Percentiles rank a stretch among this genome's conserved stretches.
phyloP scores from a whole-genome alignment of 2,329 filamentous ascomycete genomes.

The Teratosphaeriaceae sp. region DNA sequence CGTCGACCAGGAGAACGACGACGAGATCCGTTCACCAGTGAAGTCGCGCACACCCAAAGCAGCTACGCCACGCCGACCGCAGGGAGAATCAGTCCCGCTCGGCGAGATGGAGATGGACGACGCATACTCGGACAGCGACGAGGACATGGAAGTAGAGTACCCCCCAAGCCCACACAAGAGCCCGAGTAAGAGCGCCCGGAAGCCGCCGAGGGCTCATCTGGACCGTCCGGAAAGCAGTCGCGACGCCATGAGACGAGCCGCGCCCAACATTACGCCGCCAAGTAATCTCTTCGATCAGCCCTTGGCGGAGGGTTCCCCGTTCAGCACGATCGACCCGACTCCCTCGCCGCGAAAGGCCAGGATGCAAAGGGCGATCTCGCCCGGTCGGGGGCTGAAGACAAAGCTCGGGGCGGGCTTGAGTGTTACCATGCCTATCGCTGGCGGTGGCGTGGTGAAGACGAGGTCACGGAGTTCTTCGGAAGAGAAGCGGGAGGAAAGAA shows the following conservation, averaged over 20 bases:
- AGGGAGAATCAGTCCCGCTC: constrained; percentile 23
- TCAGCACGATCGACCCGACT: constrained; percentile 10
- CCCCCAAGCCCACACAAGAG: constrained; percentile 31
- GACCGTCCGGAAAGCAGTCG: constrained; percentile 21
- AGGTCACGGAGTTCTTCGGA: constrained; percentile 13
- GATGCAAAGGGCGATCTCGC: constrained; percentile 1
- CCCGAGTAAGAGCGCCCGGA: constrained; percentile 23
- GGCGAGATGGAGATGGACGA: constrained; percentile 27
- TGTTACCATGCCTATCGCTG: constrained; percentile 1
- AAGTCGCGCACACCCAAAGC: constrained; percentile 30
- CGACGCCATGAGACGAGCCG: constrained; percentile 12
- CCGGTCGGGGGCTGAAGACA: too few relatives aligned
- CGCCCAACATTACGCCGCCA: constrained; percentile 22
- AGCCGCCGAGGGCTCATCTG: constrained; percentile 8
- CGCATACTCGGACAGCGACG: constrained; percentile 9
- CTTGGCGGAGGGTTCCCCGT: constrained; percentile 21
- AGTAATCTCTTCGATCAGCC: constrained; percentile 16
- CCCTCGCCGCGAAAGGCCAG: constrained; percentile 21
- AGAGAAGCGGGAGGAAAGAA: constrained; percentile 11
- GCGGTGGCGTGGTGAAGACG: constrained; percentile 9
- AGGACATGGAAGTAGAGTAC: constrained; percentile 27
- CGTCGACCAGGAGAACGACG: constrained; percentile 46
- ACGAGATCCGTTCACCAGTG: constrained; percentile 35
- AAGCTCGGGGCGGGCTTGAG: constrained; percentile 5
- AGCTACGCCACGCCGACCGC: constrained; percentile 23